phyloP scores from a whole-genome alignment of 805 yeast species.

The Citeromyces nyonsensis region DNA sequence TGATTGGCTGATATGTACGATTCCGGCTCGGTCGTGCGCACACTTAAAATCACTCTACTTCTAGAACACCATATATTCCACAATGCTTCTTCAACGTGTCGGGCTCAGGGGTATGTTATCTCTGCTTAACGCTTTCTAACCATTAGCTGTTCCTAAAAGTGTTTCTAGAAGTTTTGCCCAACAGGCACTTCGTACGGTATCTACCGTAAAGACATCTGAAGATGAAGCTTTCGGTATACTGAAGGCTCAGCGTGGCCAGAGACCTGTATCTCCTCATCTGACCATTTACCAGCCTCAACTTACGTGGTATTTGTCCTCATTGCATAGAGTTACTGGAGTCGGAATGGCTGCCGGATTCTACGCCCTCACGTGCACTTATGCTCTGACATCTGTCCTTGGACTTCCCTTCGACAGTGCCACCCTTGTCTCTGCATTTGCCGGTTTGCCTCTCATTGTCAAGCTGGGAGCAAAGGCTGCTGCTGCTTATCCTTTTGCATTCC shows the following conservation, averaged over 20 bases:
- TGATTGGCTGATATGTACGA: too few species aligned
- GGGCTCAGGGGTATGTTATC: too few species aligned
- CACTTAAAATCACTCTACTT: too few species aligned
- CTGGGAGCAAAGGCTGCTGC: slow-evolving; percentile 49
- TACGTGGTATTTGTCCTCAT: slow-evolving; percentile 64
- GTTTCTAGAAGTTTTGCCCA: too few species aligned
- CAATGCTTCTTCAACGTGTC: too few species aligned
- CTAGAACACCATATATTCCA: too few species aligned
- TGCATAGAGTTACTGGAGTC: slow-evolving; percentile 85
- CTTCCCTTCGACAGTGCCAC: slow-evolving; percentile 34
- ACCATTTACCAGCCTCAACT: slow-evolving; percentile 84
- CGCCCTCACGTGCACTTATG: slow-evolving; percentile 62
- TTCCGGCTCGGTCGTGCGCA: too few species aligned
- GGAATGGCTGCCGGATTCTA: slow-evolving; percentile 68
- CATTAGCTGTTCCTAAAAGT: too few species aligned
- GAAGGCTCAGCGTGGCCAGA: slow-evolving; percentile 65
- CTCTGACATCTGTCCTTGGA: slow-evolving; percentile 53
- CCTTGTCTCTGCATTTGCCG: slow-evolving; percentile 37
- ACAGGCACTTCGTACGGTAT: slow-evolving; percentile 4
- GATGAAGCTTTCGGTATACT: slow-evolving; percentile 56
- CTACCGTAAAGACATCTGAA: slow-evolving; percentile 36
- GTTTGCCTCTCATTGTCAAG: slow-evolving; percentile 51
- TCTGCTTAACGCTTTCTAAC: too few species aligned
- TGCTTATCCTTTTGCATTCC: slow-evolving; percentile 81
- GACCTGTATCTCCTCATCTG: slow-evolving; percentile 88